Conservation (phyloP, 768 basidiomycete species). For the Mycena vulgaris region DNA sequence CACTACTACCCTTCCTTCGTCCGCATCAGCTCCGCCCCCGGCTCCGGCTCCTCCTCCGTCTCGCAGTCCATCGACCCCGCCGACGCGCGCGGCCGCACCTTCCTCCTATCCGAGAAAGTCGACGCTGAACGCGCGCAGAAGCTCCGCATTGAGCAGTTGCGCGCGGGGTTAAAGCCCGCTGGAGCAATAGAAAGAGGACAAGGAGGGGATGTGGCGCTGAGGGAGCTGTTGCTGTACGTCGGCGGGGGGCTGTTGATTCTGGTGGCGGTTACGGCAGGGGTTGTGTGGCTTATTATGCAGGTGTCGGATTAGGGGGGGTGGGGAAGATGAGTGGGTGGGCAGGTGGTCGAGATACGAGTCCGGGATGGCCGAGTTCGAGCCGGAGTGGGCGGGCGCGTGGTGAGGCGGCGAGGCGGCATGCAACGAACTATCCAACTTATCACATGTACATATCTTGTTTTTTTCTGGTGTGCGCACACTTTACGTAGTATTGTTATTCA, state of each 20-base stretch:
- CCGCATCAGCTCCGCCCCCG: constrained; percentile 46
- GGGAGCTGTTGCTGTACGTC: constrained; percentile 2
- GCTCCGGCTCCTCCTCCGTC: constrained; percentile 8
- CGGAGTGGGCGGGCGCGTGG: too few species aligned
- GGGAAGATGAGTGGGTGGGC: not conserved
- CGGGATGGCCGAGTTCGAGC: too few species aligned
- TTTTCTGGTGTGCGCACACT: too few species aligned
- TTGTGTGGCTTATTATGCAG: constrained; percentile 18
- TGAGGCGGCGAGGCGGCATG: too few species aligned
- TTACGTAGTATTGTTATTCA: too few species aligned
- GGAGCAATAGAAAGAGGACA: not conserved
- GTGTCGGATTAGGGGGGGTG: constrained; percentile 8
- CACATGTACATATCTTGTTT: too few species aligned
- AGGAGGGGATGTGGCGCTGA: not conserved
- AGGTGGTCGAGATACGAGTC: too few species aligned
- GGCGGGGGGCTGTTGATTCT: not conserved
- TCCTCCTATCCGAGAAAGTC: constrained; percentile 60
- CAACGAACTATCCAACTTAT: too few species aligned
- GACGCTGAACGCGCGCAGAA: constrained; percentile 53
- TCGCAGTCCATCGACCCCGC: constrained; percentile 56
- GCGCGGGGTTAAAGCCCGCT: not conserved
- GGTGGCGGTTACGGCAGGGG: not conserved
- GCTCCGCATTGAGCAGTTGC: constrained; percentile 48
- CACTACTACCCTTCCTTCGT: constrained; percentile 96
- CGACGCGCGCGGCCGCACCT: constrained; percentile 73